Evolutionary conservation across 2,329 filamentous ascomycete species (phyloP).

Genomic region (Exophiala sideris): DNA sequence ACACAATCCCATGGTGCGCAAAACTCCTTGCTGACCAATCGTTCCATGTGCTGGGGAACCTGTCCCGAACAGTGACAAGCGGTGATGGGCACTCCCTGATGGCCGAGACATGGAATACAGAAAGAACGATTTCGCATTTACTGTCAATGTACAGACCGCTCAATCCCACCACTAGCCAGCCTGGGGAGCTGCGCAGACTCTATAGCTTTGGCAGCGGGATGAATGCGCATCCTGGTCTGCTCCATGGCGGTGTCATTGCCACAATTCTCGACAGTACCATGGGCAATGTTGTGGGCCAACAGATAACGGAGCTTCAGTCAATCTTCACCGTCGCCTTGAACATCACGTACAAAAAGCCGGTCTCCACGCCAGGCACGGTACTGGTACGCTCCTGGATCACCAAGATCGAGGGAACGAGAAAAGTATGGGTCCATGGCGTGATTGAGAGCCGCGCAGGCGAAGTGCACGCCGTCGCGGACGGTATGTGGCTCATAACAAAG

Average conservation of each 20-base stretch:
- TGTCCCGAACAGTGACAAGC: constrained; percentile 16
- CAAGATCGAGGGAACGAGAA: constrained; percentile 34
- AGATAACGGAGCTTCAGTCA: neutral
- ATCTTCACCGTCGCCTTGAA: constrained; percentile 42
- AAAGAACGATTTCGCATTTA: constrained; percentile 17
- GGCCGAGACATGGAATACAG: constrained; percentile 26
- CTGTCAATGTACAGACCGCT: constrained; percentile 16
- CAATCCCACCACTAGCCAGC: neutral
- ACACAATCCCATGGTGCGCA: constrained; percentile 32
- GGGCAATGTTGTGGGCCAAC: constrained; percentile 19
- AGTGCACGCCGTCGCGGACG: constrained; percentile 40
- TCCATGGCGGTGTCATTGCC: constrained; percentile 32
- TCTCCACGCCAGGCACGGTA: constrained; percentile 36
- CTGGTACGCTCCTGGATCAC: constrained; percentile 35
- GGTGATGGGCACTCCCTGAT: constrained; percentile 23
- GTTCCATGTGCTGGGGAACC: constrained; percentile 11
- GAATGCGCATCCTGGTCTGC: constrained; percentile 29
- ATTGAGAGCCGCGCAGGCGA: constrained; percentile 37
- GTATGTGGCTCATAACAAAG: constrained; percentile 39
- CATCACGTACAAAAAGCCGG: constrained; percentile 39
- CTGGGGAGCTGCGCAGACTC: constrained; percentile 29
- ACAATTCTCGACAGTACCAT: constrained; percentile 31
- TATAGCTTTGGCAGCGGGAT: constrained; percentile 30
- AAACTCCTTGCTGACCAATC: constrained; percentile 32
- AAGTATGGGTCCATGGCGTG: constrained; percentile 41